Conservation (phyloP, 805 yeast genomes). For the Geotrichum ghanense region DNA sequence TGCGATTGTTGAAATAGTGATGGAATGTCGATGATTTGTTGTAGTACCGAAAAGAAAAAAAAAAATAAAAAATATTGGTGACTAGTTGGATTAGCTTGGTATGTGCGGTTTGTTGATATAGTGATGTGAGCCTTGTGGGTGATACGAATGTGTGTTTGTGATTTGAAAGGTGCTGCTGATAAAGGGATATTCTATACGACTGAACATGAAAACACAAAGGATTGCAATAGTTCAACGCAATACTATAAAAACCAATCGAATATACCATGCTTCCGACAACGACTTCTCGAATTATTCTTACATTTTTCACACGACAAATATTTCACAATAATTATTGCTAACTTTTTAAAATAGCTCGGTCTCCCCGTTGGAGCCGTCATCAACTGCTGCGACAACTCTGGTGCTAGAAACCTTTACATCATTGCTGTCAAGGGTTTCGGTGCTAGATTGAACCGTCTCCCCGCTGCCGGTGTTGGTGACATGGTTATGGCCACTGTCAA, state of each 20-base stretch:
- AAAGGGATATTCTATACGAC: too few relatives aligned
- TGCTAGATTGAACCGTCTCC: constrained; percentile 99
- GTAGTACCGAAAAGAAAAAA: too few relatives aligned
- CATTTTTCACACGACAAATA: background rate
- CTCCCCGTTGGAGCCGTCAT: constrained; percentile 99
- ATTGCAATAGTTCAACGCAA: too few relatives aligned
- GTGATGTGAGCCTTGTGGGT: too few relatives aligned
- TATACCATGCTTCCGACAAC: constrained; percentile 1
- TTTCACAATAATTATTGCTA: constrained; percentile 4
- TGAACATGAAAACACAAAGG: too few relatives aligned
- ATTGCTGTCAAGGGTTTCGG: constrained; percentile 98
- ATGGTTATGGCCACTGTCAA: constrained; percentile 77
- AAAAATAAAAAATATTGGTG: too few relatives aligned
- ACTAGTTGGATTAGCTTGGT: too few relatives aligned
- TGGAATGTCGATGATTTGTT: constrained; percentile 8
- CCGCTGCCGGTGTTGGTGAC: constrained; percentile 99
- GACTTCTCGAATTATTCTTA: background rate
- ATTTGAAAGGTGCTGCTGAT: too few relatives aligned
- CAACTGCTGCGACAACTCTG: constrained; percentile 99
- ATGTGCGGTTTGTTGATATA: too few relatives aligned
- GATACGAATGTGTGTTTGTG: too few relatives aligned
- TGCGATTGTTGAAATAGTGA: background rate
- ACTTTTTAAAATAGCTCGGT: constrained; percentile 57
- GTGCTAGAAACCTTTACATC: constrained; percentile 99
- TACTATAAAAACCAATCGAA: background rate